Percentiles rank a stretch among this genome's conserved stretches.
phyloP scores from a whole-genome alignment of 805 yeast genomes.

The Wickerhamiella spandovensis region DNA sequence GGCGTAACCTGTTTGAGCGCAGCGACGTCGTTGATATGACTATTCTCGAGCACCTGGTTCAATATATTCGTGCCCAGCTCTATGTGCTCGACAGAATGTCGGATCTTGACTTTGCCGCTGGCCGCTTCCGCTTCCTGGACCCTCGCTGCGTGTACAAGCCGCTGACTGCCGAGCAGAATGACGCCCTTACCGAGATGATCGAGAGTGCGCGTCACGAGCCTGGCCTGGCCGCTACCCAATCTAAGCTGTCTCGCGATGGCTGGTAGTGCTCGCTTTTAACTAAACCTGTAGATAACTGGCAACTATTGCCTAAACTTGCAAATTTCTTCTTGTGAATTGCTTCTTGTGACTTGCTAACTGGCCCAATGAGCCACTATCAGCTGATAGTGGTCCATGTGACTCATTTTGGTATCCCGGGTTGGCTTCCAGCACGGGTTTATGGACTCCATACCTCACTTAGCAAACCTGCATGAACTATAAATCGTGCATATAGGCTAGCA shows the following conservation, averaged over 20 bases:
- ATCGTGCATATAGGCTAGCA: too few relatives aligned
- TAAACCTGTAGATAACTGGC: not conserved
- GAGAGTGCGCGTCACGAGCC: constrained; percentile 18
- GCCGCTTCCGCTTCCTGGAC: constrained; percentile 71
- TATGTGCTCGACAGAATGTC: constrained; percentile 75
- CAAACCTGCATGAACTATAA: too few relatives aligned
- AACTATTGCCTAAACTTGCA: not conserved
- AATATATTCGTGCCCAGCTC: constrained; percentile 77
- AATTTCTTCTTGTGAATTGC: too few relatives aligned
- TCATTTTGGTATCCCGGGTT: too few relatives aligned
- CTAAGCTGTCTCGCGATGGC: constrained; percentile 17
- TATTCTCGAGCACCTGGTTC: constrained; percentile 77
- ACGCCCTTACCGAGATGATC: constrained; percentile 16
- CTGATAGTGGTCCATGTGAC: too few relatives aligned
- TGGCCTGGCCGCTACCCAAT: constrained; percentile 11
- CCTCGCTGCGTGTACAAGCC: constrained; percentile 69
- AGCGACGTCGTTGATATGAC: constrained; percentile 67
- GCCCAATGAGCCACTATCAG: too few relatives aligned
- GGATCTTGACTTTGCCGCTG: constrained; percentile 88
- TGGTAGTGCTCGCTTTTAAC: not conserved
- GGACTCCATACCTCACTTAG: too few relatives aligned
- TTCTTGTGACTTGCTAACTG: too few relatives aligned
- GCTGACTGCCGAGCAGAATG: constrained; percentile 48
- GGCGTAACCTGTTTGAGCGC: constrained; percentile 81
- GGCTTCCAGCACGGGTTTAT: too few relatives aligned